Base-by-base conservation (phyloP, 2,329 filamentous ascomycete genomes). In the Tolypocladium capitatum region DNA sequence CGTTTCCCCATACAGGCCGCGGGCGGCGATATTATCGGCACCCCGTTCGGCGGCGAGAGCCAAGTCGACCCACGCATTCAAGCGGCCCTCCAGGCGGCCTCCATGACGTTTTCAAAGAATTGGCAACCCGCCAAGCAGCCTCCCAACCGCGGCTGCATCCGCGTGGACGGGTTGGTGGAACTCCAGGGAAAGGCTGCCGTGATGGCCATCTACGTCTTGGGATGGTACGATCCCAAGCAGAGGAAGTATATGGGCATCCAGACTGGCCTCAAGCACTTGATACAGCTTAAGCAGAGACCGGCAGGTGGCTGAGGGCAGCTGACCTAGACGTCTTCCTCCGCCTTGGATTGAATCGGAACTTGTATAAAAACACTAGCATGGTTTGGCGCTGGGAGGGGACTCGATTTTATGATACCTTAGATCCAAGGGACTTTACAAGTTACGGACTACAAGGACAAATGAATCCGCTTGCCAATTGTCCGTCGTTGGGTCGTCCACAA, bases 201-300 rank as follows among this genome's bases (percentile, higher is more conserved):
- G 45, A 57, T 80, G 47, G 68, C 70, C 2, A 63, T 80, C 13
- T 73, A 78, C 50, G 75, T 76, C 2, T 49, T 61, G 11, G 73
- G 68, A 2, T 77, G 71, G 60, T 82, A 75, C 60, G 70, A 81
- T 56, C 76, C 78, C 1, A 74, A 76, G 58, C 70, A 68, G 36
- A 67, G 68, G 51, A 65, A 62, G 42, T 76, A 68, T 46, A 67
- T 63, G 51, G 57, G 56, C 30, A 60, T 67, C 14, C 56, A 74
- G 40, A 64, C 73, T 42, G 57, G 60, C n/a, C 54, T 75, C 18
- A 68, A 69, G 54, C 66, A 72, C 35, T 33, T 68, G 50, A 55
- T 73, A 49, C 68, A 67, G 48, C 53, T 63, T n/a, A 69, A 68
- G 53, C 65, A 67, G 46, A 55, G 55, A 16, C 63, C 64, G 14